Base-by-base conservation (phyloP, 495 filamentous ascomycete genomes). In the Lasiosphaeria miniovina region DNA sequence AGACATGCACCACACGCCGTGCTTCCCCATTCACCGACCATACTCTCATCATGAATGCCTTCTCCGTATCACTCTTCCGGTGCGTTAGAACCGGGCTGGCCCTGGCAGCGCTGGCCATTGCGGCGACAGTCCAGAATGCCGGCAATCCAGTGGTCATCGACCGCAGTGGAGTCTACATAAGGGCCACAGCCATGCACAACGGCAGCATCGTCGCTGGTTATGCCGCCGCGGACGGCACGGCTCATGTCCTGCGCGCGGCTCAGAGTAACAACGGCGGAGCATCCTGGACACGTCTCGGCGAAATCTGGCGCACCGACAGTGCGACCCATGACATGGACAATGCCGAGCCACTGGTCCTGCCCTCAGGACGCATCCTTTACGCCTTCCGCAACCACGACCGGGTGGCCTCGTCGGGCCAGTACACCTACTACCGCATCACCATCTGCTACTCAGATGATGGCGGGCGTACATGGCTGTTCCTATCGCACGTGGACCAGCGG, bases 311-410 rank as follows among this genome's bases (percentile, higher is more conserved):
- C 0, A 55, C 54, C 40, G 54, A 71, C 57, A 61, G 65, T 1
- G 65, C 69, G 24, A 69, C 74, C 4, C 74, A 75, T 35, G 84
- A 88, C 60, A 71, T 85, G 40, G 85, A 87, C 69, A 88, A 88
- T 65, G 74, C 80, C 61, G 82, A 80, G 60, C 70, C 83, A 7
- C 74, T 85, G 3, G 81, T 85, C 55, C 68, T 84, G 0, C 71
- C 79, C 2, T 74, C 74, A 3, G 75, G 75, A 0, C 72, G 73
- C 0, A 74, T 88, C 24, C 72, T 88, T 0, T 79, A 76, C 6
- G 83, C 84, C 1, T 86, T 85, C 64, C 80, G 85, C 34, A 86
- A 86, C 66, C 85, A 87, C 64, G 80, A 85, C 54, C 68, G 74
- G 6, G 15, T 46, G 49, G 11, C 53, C 3, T 68, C 74, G 0